phyloP scores from a whole-genome alignment of 2,329 filamentous ascomycete genomes.

The Exophiala alcalophila region DNA sequence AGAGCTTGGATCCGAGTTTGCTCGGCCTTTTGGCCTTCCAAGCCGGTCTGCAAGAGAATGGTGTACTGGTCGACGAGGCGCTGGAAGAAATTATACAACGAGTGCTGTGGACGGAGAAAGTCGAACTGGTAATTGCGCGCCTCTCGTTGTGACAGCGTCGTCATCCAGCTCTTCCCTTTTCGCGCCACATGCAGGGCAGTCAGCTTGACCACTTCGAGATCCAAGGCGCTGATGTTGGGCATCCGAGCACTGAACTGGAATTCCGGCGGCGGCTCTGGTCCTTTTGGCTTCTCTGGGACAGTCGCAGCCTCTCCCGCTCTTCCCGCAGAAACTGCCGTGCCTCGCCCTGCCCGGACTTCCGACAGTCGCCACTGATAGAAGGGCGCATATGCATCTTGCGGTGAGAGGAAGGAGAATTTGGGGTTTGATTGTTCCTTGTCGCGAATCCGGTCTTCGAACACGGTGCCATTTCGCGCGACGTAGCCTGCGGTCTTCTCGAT shows the following conservation, averaged over 20 bases:
- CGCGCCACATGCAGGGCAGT: slow-evolving; percentile 91
- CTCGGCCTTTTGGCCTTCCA: slow-evolving; percentile 68
- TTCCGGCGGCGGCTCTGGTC: slow-evolving; percentile 78
- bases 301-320: slow-evolving; percentile 62
- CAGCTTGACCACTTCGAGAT: slow-evolving; percentile 69
- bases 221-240: slow-evolving; percentile 94
- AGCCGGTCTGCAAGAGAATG: slow-evolving; percentile 66
- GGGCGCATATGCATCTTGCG: slow-evolving; percentile 75
- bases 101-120: slow-evolving; percentile 92
- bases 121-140: slow-evolving; percentile 91
- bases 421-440: slow-evolving; percentile 79
- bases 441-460: slow-evolving; percentile 79
- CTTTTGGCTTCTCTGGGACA: slow-evolving; percentile 66
- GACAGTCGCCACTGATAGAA: slow-evolving; percentile 89
- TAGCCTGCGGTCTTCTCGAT: slow-evolving; percentile 96
- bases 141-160: slow-evolving; percentile 81
- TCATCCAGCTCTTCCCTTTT: slow-evolving; percentile 90
- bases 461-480: slow-evolving; percentile 64
- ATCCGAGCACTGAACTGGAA: slow-evolving; percentile 94
- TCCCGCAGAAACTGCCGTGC: slow-evolving; percentile 73
- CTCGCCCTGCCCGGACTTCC: slow-evolving; percentile 80
- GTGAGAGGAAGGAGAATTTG: slow-evolving; percentile 86
- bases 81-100: slow-evolving; percentile 92
- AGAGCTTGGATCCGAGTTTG: slow-evolving; percentile 70
- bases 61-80: slow-evolving; percentile 91